Evolutionary conservation across 495 filamentous ascomycete species (phyloP).

Genomic region (Aspergillus saccharolyticus): DNA sequence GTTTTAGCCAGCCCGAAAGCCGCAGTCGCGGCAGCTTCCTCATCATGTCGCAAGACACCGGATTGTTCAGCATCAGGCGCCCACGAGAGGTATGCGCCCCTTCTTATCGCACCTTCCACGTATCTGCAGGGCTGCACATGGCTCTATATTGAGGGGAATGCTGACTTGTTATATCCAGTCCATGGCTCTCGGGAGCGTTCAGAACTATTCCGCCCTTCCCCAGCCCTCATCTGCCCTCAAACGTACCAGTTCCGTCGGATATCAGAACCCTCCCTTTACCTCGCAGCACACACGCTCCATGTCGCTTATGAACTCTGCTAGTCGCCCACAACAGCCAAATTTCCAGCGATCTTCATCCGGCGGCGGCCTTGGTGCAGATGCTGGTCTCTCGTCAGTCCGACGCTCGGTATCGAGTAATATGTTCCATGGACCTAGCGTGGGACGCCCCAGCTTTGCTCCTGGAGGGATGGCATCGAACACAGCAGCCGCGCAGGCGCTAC

Average conservation of each 20-base stretch:
- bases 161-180: conserved; percentile 16
- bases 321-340: conserved; percentile 76
- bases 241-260: conserved; percentile 77
- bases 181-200: conserved; percentile 61
- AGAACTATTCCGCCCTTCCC: conserved; percentile 74
- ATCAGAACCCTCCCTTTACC: conserved; percentile 59
- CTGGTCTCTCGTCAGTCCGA: conserved; percentile 79
- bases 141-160: conserved; percentile 1
- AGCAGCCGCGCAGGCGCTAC: conserved; percentile 36
- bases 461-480: conserved; percentile 46
- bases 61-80: conserved; percentile 67
- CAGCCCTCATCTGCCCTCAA: conserved; percentile 94
- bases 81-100: conserved; percentile 59
- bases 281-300: conserved; percentile 72
- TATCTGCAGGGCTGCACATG: conserved; percentile 1
- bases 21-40: conserved; percentile 31
- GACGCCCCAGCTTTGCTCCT: conserved; percentile 68
- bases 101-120: neutral
- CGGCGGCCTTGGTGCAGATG: conserved; percentile 60
- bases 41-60: conserved; percentile 72
- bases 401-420: conserved; percentile 70
- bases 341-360: conserved; percentile 82
- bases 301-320: conserved; percentile 80
- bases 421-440: conserved; percentile 56
- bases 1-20: conserved; percentile 3